Percentiles rank a stretch among this genome's conserved stretches.
Evolutionary conservation across 768 basidiomycete genomes (phyloP).

Genomic region (Boletus patriciae): DNA sequence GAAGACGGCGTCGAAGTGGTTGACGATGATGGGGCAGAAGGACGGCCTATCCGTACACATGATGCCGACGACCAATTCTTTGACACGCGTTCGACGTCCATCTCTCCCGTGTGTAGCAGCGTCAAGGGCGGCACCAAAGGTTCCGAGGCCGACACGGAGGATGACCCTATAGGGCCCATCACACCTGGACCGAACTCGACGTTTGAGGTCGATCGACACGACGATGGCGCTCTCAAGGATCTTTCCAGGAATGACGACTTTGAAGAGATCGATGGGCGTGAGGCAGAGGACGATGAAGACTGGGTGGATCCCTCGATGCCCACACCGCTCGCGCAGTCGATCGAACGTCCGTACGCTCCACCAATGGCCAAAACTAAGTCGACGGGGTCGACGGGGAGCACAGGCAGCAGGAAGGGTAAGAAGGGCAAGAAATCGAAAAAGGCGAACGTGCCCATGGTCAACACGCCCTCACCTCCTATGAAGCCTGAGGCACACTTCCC

Average conservation of each 20-base stretch:
- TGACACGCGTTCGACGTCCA: conserved; percentile 50
- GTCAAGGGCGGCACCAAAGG: conserved; percentile 42
- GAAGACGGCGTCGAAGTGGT: conserved; percentile 43
- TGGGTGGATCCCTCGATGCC: conserved; percentile 72
- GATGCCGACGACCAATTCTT: conserved; percentile 51
- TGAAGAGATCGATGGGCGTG: conserved; percentile 30
- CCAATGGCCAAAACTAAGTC: conserved; percentile 28
- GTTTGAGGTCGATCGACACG: conserved; percentile 26
- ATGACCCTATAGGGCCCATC: conserved; percentile 67
- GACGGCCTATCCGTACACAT: conserved; percentile 24
- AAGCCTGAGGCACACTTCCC: conserved; percentile 50
- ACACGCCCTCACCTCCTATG: conserved; percentile 33
- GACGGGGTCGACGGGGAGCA: conserved; percentile 28
- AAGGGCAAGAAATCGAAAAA: conserved; percentile 39
- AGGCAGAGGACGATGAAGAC: conserved; percentile 44
- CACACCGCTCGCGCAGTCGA: conserved; percentile 31
- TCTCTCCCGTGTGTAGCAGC: conserved; percentile 41
- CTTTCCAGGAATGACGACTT: conserved; percentile 33
- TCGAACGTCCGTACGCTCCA: conserved; percentile 28
- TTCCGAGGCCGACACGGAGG: conserved; percentile 67
- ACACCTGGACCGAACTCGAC: conserved; percentile 57
- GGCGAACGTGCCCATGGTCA: conserved; percentile 41
- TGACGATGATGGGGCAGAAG: conserved; percentile 29
- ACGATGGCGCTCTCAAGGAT: conserved; percentile 16
- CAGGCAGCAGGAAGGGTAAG: conserved; percentile 29